Percentiles rank a stretch among this genome's conserved stretches.
Evolutionary conservation across 2,329 filamentous ascomycete species (phyloP).

Genomic region (Sarocladiaceae sp.): DNA sequence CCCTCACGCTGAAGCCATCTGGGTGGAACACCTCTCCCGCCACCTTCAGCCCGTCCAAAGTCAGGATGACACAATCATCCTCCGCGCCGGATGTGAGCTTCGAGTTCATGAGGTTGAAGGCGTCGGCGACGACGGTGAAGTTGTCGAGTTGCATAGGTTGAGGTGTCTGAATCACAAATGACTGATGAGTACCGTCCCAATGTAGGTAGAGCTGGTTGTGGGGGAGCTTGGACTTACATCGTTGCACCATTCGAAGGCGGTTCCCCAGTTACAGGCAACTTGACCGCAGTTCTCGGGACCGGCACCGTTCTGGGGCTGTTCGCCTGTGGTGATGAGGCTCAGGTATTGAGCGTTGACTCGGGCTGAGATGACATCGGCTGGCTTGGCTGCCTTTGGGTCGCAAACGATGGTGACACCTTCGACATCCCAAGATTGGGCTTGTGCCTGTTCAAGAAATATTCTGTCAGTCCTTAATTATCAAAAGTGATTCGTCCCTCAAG

Average conservation of each 20-base stretch:
- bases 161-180: neutral
- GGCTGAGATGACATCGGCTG: slow-evolving; percentile 1
- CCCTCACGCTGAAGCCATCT: slow-evolving; percentile 4
- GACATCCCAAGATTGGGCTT: slow-evolving; percentile 6
- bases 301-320: slow-evolving; percentile 1
- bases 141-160: slow-evolving; percentile 1
- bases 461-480: neutral
- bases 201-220: neutral
- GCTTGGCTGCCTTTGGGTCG: neutral
- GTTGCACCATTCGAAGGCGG: slow-evolving; percentile 4
- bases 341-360: slow-evolving; percentile 5
- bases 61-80: slow-evolving; percentile 3
- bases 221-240: neutral
- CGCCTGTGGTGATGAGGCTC: neutral
- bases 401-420: slow-evolving; percentile 1
- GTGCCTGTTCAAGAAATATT: neutral
- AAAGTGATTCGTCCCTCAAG: neutral
- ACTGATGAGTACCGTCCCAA: neutral
- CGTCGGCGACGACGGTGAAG: slow-evolving; percentile 7
- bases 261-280: slow-evolving; percentile 6
- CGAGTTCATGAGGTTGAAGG: slow-evolving; percentile 3
- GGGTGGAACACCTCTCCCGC: slow-evolving; percentile 3
- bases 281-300: slow-evolving; percentile 5
- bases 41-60: neutral
- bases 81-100: neutral